A percentile compares a stretch with the other conserved stretches of the same genome.
These are phyloP conservation scores for Wickerhamiella qilinensis DNA, from an alignment of 805 yeast species.

Conservation along the genomic window DNA sequence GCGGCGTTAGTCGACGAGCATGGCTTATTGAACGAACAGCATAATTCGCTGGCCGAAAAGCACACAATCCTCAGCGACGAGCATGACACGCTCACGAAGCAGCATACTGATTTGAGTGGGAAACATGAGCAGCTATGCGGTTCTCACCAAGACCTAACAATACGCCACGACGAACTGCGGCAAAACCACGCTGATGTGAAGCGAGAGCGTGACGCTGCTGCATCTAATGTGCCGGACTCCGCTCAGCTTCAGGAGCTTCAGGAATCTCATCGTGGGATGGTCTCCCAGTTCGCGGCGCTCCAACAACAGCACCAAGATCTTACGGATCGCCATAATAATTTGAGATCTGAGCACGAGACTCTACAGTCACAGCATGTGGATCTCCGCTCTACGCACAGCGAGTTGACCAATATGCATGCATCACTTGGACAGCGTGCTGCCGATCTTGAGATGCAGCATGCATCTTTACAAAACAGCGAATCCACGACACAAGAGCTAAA, in stretches of 20 bases:
- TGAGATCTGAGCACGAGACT: background rate
- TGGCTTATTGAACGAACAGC: no score
- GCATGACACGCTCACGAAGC: no score
- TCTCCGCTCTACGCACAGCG: background rate
- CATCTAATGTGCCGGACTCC: no score
- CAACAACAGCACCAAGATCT: background rate
- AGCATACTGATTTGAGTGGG: no score
- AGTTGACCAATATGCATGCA: background rate
- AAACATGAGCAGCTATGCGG: no score
- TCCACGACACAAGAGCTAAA: constrained; percentile 10
- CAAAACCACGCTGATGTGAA: no score
- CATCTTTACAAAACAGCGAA: background rate
- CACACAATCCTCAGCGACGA: no score
- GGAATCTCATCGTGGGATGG: background rate
- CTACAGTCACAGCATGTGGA: background rate
- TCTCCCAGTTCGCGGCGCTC: background rate
- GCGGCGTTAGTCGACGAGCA: no score
- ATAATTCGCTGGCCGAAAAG: no score
- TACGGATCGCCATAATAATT: background rate
- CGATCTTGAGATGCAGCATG: background rate
- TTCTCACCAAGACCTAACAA: no score
- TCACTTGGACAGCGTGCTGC: background rate
- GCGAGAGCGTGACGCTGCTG: no score
- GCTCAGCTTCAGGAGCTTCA: background rate
- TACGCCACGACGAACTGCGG: no score